These are phyloP conservation scores for Microdochium trichocladiopsis DNA, from an alignment of 2,329 filamentous ascomycete species.

Conservation along the genomic window DNA sequence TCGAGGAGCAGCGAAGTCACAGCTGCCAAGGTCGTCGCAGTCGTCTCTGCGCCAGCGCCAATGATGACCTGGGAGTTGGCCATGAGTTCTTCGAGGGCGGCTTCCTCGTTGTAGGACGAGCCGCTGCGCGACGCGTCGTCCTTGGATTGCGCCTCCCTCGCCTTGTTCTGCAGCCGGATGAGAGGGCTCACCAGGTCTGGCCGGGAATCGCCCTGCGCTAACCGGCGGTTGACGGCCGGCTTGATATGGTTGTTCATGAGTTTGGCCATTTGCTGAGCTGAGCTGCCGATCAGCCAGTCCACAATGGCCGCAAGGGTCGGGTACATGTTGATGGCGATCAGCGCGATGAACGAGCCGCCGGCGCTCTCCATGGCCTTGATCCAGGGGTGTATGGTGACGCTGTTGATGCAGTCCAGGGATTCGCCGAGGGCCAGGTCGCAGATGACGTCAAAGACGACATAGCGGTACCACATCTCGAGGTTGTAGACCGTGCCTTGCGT, in stretches of 20 bases:
- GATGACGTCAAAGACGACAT: conserved; percentile 4
- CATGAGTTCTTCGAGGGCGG: not conserved
- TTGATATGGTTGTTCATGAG: conserved; percentile 1
- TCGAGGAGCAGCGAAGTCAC: conserved; percentile 28
- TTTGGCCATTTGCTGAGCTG: not conserved
- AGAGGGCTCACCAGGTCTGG: conserved; percentile 5
- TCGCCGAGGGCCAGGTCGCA: conserved; percentile 3
- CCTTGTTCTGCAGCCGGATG: conserved; percentile 3
- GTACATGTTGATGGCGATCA: conserved; percentile 6
- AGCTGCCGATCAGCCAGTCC: conserved; percentile 1
- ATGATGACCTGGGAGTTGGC: conserved; percentile 19
- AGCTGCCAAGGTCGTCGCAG: conserved; percentile 31
- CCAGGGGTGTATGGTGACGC: conserved; percentile 5
- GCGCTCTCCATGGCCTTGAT: conserved; percentile 2
- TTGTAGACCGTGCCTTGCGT: no score
- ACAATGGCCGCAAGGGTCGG: conserved; percentile 1
- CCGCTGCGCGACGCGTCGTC: no score
- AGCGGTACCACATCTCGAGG: conserved; percentile 5
- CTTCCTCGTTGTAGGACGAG: not conserved
- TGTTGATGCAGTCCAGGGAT: conserved; percentile 2
- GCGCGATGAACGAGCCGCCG: conserved; percentile 1
- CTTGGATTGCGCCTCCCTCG: no score
- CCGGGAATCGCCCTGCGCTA: conserved; percentile 1
- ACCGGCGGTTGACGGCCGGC: conserved; percentile 4
- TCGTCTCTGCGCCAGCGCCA: conserved; percentile 40